These are phyloP conservation scores for Paratinospora sagittata DNA, from an alignment of 164 flowering plant genomes.

Conservation along the genomic window DNA sequence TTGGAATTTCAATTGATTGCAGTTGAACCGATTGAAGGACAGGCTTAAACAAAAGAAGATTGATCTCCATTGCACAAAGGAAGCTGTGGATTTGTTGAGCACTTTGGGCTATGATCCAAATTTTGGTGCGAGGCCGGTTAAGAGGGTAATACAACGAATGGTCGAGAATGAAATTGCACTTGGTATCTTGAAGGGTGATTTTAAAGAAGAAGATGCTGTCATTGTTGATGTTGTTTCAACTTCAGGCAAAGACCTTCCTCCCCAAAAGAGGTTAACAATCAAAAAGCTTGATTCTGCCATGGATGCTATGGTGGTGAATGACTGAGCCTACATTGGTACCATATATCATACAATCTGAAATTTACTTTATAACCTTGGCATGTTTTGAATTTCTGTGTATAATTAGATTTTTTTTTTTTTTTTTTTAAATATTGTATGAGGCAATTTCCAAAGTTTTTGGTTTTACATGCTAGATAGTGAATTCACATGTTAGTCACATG, in stretches of 20 bases:
- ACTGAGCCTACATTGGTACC: constrained; percentile 13
- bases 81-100: constrained; percentile 58
- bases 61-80: constrained; percentile 60
- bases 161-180: constrained; percentile 83
- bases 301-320: constrained; percentile 50
- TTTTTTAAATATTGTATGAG: too few species aligned
- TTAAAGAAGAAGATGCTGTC: constrained; percentile 67
- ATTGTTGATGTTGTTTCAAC: constrained; percentile 48
- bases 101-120: constrained; percentile 80
- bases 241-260: constrained; percentile 34
- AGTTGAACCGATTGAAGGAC: constrained; percentile 66
- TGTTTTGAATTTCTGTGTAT: background rate
- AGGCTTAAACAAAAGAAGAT: constrained; percentile 87
- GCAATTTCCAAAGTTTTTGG: too few species aligned
- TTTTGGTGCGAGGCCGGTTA: constrained; percentile 91
- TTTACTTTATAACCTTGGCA: too few species aligned
- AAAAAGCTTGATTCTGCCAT: constrained; percentile 37
- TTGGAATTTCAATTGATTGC: constrained; percentile 15
- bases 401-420: too few species aligned
- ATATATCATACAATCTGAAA: background rate
- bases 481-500: too few species aligned
- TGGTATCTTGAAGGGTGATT: constrained; percentile 64
- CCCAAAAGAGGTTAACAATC: constrained; percentile 43
- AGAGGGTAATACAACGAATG: constrained; percentile 86
- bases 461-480: too few species aligned